These are phyloP conservation scores for Athelia psychrophila DNA, from an alignment of 1,284 basidiomycete genomes.

Conservation along the genomic window DNA sequence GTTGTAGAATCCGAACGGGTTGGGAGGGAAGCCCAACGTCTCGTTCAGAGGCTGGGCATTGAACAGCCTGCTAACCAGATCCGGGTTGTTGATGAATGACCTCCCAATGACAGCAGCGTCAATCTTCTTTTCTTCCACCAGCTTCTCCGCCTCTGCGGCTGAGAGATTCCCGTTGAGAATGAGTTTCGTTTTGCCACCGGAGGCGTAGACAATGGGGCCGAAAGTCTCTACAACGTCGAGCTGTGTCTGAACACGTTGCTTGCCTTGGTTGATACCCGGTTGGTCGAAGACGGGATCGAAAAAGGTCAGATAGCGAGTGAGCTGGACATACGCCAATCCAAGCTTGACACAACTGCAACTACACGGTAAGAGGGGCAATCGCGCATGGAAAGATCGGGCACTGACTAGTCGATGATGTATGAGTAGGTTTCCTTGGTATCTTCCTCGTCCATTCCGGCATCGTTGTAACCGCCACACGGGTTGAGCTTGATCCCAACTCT, in stretches of 20 bases:
- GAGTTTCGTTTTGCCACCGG: conserved; percentile 11
- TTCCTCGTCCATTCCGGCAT: conserved; percentile 6
- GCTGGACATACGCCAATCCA: conserved; percentile 13
- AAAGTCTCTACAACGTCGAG: conserved; percentile 24
- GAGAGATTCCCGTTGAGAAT: conserved; percentile 19
- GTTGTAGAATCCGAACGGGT: neutral
- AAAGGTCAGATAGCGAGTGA: conserved; percentile 11
- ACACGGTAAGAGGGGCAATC: neutral
- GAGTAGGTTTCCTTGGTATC: conserved; percentile 9
- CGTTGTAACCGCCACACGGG: conserved; percentile 5
- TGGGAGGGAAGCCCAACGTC: conserved; percentile 21
- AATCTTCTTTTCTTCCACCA: conserved; percentile 15
- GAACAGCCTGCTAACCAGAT: conserved; percentile 21
- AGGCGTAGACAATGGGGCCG: conserved; percentile 12
- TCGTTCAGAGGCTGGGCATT: conserved; percentile 19
- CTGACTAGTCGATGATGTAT: conserved; percentile 5
- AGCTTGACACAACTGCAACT: conserved; percentile 5
- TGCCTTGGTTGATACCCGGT: too few relatives aligned
- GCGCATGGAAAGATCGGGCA: neutral
- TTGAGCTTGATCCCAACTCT: conserved; percentile 10
- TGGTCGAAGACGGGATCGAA: conserved; percentile 12
- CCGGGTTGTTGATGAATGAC: conserved; percentile 21
- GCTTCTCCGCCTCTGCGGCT: conserved; percentile 17
- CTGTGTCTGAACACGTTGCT: conserved; percentile 13
- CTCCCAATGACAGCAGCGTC: conserved; percentile 23